Conservation (phyloP, 2,329 filamentous ascomycete genomes). For the Fusarium continuum region DNA sequence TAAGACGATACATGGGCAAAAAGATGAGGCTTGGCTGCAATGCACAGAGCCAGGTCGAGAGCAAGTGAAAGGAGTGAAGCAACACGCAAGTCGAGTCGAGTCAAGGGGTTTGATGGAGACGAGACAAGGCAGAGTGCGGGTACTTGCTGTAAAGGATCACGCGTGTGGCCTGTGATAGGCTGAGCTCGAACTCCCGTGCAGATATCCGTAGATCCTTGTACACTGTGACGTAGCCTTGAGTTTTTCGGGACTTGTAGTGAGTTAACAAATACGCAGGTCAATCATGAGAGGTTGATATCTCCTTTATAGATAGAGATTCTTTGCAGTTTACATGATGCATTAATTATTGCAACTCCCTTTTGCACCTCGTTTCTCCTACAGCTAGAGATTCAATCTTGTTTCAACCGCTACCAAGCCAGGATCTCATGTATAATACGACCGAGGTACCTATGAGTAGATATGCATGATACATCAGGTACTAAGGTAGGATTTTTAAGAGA, state of each 20-base stretch:
- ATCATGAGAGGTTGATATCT: constrained; percentile 10
- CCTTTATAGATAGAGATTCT: background rate
- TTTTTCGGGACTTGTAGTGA: constrained; percentile 6
- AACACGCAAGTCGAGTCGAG: constrained; percentile 8
- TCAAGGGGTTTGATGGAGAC: constrained; percentile 12
- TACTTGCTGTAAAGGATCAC: constrained; percentile 23
- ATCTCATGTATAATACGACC: constrained; percentile 2
- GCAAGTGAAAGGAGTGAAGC: constrained; percentile 10
- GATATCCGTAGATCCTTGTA: constrained; percentile 28
- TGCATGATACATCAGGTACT: constrained; percentile 39
- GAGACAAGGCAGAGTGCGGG: constrained; percentile 3
- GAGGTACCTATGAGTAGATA: background rate
- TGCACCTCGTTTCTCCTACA: constrained; percentile 7
- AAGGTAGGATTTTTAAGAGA: too few species aligned
- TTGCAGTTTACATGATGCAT: too few species aligned
- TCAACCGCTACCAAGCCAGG: constrained; percentile 7
- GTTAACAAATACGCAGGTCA: background rate
- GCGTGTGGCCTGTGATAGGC: constrained; percentile 25
- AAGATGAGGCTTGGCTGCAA: constrained; percentile 26
- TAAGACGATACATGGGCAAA: background rate
- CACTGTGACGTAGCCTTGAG: constrained; percentile 29
- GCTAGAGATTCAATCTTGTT: constrained; percentile 3
- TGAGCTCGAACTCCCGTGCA: constrained; percentile 9
- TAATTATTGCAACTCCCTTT: too few species aligned
- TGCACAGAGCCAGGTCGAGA: constrained; percentile 9